Conservation (phyloP, 176 grass and related monocot species). For the Cenchrus purpureus region DNA sequence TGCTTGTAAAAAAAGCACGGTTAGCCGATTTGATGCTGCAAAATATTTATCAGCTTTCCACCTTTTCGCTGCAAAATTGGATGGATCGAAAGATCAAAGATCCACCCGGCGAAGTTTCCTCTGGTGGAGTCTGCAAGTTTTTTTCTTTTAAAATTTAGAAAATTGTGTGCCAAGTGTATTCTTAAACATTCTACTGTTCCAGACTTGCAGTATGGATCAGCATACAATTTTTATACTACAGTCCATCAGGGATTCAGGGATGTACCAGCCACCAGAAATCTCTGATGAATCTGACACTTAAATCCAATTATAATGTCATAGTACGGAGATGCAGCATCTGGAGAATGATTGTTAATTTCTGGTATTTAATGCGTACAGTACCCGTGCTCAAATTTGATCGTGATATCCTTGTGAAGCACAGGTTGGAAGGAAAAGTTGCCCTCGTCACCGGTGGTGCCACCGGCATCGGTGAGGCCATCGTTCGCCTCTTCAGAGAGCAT, state of each 20-base stretch:
- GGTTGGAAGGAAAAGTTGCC: constrained; percentile 77
- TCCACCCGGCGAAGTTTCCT: not conserved
- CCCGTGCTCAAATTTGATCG: not conserved
- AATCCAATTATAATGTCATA: no score
- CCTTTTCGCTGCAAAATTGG: not conserved
- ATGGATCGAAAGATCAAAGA: not conserved
- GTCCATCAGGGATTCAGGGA: not conserved
- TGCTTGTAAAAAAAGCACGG: no score
- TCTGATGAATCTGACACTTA: not conserved
- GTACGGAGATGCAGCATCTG: not conserved
- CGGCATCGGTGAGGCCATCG: constrained; percentile 82
- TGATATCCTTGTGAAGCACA: constrained; percentile 22
- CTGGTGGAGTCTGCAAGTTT: no score
- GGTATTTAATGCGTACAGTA: not conserved
- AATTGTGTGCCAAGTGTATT: not conserved
- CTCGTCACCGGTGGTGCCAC: constrained; percentile 80
- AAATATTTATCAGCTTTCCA: not conserved
- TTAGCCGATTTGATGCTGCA: not conserved
- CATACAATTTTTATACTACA: no score
- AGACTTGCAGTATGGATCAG: not conserved
- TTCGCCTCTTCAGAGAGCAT: constrained; percentile 74
- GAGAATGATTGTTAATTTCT: no score
- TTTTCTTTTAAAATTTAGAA: not conserved
- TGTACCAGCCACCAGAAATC: not conserved
- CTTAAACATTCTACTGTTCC: not conserved